Conservation (phyloP, 768 basidiomycete genomes). For the Leucocoprinus sp. region DNA sequence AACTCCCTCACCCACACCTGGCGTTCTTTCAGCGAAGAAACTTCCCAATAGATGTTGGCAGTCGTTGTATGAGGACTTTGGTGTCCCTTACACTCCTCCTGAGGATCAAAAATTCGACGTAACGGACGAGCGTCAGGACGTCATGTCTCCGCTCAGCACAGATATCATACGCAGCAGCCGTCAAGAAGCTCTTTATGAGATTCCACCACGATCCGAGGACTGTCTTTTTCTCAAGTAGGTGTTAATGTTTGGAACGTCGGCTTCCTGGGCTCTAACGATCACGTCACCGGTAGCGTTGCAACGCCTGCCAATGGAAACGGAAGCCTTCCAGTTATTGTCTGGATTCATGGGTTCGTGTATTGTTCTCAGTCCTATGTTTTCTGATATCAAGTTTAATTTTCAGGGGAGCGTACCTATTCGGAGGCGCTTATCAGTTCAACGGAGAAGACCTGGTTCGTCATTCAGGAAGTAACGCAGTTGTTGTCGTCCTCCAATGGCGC, state of each 20-base stretch:
- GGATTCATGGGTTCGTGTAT: background rate
- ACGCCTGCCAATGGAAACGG: background rate
- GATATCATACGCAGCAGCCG: too few relatives aligned
- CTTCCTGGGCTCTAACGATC: too few relatives aligned
- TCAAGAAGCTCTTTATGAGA: too few relatives aligned
- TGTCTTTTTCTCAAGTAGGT: too few relatives aligned
- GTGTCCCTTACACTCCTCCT: too few relatives aligned
- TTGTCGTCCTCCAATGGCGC: slow-evolving; percentile 35
- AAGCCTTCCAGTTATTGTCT: background rate
- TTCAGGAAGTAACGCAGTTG: slow-evolving; percentile 23
- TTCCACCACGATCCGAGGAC: too few relatives aligned
- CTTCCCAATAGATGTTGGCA: background rate
- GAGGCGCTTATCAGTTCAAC: slow-evolving; percentile 11
- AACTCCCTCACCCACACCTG: background rate
- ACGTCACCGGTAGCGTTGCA: too few relatives aligned
- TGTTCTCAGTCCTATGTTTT: background rate
- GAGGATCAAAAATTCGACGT: too few relatives aligned
- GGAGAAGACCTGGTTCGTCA: slow-evolving; percentile 27
- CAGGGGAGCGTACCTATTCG: background rate
- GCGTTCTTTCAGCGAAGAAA: background rate
- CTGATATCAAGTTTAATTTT: background rate
- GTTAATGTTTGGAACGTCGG: too few relatives aligned
- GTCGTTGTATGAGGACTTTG: too few relatives aligned
- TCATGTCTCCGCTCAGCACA: too few relatives aligned
- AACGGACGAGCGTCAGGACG: too few relatives aligned